Evolutionary conservation across 1,139 yeast species (phyloP), one percentile per base, ranked within the genome.

Genomic region (Suhomyces taliae): DNA sequence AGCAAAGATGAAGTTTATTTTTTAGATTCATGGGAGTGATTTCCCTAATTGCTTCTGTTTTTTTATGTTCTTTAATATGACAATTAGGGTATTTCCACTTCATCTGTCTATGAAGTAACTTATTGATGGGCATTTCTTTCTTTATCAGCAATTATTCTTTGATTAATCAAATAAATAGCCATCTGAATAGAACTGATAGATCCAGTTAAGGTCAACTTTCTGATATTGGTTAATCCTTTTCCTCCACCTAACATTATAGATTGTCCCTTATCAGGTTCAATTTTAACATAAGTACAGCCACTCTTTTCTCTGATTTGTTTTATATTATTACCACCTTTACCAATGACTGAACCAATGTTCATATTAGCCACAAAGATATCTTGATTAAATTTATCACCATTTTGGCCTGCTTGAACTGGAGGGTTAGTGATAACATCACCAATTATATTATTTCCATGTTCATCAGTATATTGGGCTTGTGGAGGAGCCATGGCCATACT

Each of bases 331-430:
- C 97, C 97, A 36, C 90, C 90, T 66, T 85, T 87, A 7, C 97
- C 97, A 54, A 90, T 90, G 19, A 90, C 86, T 35, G 89, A 82
- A 0, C 97, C 97, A 41, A 89, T 91, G 64, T 77, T 85, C 40
- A 80, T 79, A 59, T 87, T 86, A 35, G 95, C 91, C 39, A 90
- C 90, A 55, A 70, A 84, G 3, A 89, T 72, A 52, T 87, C 91
- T 64, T 87, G 90, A 49, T 79, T 78, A 53, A 74, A 72, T 56
- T 78, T 79, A 50, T 82, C 85, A 12, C 69, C 65, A 27, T 52
- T 55, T 27, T 63, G 56, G 8, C 74, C 74, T 2, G 65, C 59
- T 42, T 64, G 74, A 7, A 67, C 68, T 7, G 79, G 78, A 32
- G 71, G 68, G 39, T 65, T 62, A 4, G 76, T 71, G 44, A 75